These are phyloP conservation scores for Huntiella omanensis DNA, from an alignment of 2,329 filamentous ascomycete genomes.

Conservation along the genomic window DNA sequence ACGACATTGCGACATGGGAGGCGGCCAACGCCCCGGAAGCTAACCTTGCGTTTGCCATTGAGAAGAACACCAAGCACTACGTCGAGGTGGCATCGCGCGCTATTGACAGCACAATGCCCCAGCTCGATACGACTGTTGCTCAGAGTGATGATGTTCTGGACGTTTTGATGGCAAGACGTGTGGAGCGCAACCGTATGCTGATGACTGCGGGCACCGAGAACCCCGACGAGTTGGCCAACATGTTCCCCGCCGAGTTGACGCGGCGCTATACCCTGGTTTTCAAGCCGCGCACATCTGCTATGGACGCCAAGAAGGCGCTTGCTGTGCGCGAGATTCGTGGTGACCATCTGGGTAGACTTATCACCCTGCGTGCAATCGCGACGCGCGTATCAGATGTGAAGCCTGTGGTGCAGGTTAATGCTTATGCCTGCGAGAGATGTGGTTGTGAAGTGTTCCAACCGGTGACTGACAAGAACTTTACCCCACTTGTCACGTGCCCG, in stretches of 20 bases:
- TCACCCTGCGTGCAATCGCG: slow-evolving; percentile 84
- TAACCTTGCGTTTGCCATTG: slow-evolving; percentile 65
- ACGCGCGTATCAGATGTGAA: slow-evolving; percentile 96
- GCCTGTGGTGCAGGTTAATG: slow-evolving; percentile 90
- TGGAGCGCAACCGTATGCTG: slow-evolving; percentile 66
- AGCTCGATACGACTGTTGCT: slow-evolving; percentile 52
- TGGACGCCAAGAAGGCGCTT: slow-evolving; percentile 44
- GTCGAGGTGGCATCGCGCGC: slow-evolving; percentile 80
- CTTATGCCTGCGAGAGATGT: slow-evolving; percentile 92
- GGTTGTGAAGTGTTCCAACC: slow-evolving; percentile 97
- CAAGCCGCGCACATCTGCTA: slow-evolving; percentile 65
- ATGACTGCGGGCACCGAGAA: slow-evolving; percentile 48
- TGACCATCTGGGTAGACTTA: slow-evolving; percentile 80
- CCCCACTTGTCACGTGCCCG: slow-evolving; percentile 69
- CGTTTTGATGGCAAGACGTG: slow-evolving; percentile 84
- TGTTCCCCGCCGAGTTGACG: slow-evolving; percentile 82
- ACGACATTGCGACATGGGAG: slow-evolving; percentile 74
- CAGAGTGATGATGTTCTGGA: slow-evolving; percentile 98
- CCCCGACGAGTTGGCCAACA: slow-evolving; percentile 46
- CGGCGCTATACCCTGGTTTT: slow-evolving; percentile 91
- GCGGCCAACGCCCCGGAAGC: slow-evolving; percentile 46
- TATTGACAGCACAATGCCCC: slow-evolving; percentile 71
- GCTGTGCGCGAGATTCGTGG: slow-evolving; percentile 89
- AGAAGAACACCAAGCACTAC: slow-evolving; percentile 86
- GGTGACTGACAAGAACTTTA: slow-evolving; percentile 75